A percentile compares a stretch with the other conserved stretches of the same genome.
Evolutionary conservation across 805 yeast species (phyloP).

Genomic region (Candida maesae): DNA sequence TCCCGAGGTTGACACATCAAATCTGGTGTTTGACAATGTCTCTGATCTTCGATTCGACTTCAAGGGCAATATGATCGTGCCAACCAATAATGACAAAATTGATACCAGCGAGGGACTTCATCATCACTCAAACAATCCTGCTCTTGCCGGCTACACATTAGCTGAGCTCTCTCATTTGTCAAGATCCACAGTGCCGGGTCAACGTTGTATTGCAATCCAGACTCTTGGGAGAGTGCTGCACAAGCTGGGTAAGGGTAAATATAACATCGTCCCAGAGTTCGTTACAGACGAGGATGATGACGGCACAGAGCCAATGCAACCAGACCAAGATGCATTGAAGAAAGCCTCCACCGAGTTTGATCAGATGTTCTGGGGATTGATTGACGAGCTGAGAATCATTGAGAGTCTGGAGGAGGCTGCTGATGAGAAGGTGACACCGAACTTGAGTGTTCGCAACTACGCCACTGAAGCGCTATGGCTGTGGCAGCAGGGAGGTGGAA

Average conservation of each 20-base stretch:
- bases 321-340: constrained; percentile 32
- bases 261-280: constrained; percentile 47
- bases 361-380: constrained; percentile 63
- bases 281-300: constrained; percentile 27
- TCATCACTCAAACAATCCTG: constrained; percentile 88
- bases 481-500: constrained; percentile 58
- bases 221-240: constrained; percentile 84
- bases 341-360: constrained; percentile 32
- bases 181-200: constrained; percentile 78
- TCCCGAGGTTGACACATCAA: constrained; percentile 35
- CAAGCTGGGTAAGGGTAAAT: constrained; percentile 65
- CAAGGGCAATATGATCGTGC: constrained; percentile 69
- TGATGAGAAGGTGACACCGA: constrained; percentile 57
- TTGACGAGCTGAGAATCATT: constrained; percentile 56
- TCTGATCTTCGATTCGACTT: constrained; percentile 85
- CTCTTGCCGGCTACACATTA: constrained; percentile 88
- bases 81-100: constrained; percentile 41
- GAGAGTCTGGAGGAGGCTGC: constrained; percentile 66
- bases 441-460: constrained; percentile 72
- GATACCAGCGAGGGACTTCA: constrained; percentile 71
- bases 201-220: constrained; percentile 81
- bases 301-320: constrained; percentile 23
- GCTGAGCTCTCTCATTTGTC: constrained; percentile 76
- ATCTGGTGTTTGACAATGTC: constrained; percentile 40
- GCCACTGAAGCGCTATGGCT: constrained; percentile 91